phyloP scores from a whole-genome alignment of 2,329 filamentous ascomycete species.

The Fusarium pseudocircinatum region DNA sequence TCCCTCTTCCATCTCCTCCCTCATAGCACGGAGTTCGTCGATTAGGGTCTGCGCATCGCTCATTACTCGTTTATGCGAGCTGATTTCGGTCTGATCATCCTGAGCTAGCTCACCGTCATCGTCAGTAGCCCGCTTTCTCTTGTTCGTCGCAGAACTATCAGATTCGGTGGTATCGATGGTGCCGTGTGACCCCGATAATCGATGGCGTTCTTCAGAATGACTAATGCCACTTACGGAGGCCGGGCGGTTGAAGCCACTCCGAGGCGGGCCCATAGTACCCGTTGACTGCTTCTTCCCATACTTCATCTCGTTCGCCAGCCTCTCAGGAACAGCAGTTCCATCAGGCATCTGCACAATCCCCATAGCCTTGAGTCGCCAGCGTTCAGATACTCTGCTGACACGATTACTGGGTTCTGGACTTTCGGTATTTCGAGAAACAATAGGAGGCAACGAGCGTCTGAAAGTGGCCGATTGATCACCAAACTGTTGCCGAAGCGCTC shows the following conservation, averaged over 20 bases:
- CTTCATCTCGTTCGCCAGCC: constrained; percentile 58
- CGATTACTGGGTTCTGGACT: constrained; percentile 42
- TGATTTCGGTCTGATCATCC: constrained; percentile 27
- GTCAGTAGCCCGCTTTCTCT: constrained; percentile 47
- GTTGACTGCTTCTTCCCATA: constrained; percentile 54
- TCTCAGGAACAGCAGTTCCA: constrained; percentile 63
- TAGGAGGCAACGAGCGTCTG: constrained; percentile 53
- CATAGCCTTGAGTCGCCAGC: constrained; percentile 61
- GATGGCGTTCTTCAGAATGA: constrained; percentile 28
- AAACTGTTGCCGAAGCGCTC: constrained; percentile 49
- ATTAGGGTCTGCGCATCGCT: constrained; percentile 54
- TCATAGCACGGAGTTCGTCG: constrained; percentile 53
- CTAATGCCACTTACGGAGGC: constrained; percentile 39
- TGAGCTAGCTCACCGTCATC: constrained; percentile 35
- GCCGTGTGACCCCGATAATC: constrained; percentile 38
- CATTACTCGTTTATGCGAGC: constrained; percentile 53
- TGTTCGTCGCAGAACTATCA: constrained; percentile 40
- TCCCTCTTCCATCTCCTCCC: constrained; percentile 58
- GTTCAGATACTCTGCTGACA: constrained; percentile 53
- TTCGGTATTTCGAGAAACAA: constrained; percentile 42
- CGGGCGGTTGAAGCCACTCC: constrained; percentile 28
- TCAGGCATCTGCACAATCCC: constrained; percentile 63
- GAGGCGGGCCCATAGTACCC: constrained; percentile 45
- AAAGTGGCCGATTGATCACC: constrained; percentile 46
- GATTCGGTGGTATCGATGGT: constrained; percentile 4